phyloP scores from a whole-genome alignment of 2,329 filamentous ascomycete species.

The Fusarium veterinarium region DNA sequence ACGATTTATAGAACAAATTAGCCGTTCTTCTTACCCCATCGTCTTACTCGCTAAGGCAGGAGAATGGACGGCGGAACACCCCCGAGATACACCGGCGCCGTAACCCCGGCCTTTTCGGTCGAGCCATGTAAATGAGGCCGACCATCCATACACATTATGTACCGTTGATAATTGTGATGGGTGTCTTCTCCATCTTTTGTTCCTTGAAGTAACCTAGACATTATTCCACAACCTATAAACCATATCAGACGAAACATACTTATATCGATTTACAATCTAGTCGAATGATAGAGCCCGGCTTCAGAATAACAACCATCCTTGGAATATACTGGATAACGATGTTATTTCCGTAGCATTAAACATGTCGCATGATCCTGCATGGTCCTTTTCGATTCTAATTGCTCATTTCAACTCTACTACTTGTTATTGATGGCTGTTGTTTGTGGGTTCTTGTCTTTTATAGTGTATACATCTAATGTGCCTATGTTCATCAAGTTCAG shows the following conservation, averaged over 20 bases:
- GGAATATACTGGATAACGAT: background rate
- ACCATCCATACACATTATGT: constrained; percentile 9
- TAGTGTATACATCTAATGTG: background rate
- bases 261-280: background rate
- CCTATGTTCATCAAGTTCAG: background rate
- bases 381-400: background rate
- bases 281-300: background rate
- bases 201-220: constrained; percentile 7
- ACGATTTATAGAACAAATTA: constrained; percentile 26
- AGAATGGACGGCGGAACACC: constrained; percentile 26
- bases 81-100: constrained; percentile 21
- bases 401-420: background rate
- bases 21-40: constrained; percentile 12
- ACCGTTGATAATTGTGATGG: constrained; percentile 1
- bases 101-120: constrained; percentile 26
- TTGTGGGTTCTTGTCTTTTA: background rate
- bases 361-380: background rate
- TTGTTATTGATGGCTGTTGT: background rate
- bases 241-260: constrained; percentile 1
- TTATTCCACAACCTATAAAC: constrained; percentile 31
- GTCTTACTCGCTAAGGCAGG: constrained; percentile 23
- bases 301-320: background rate
- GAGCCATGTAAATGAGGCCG: constrained; percentile 34
- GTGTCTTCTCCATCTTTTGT: constrained; percentile 30
- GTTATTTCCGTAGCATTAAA: background rate